These are phyloP conservation scores for Naganishia liquefaciens DNA, from an alignment of 1,284 basidiomycete genomes.

Conservation along the genomic window DNA sequence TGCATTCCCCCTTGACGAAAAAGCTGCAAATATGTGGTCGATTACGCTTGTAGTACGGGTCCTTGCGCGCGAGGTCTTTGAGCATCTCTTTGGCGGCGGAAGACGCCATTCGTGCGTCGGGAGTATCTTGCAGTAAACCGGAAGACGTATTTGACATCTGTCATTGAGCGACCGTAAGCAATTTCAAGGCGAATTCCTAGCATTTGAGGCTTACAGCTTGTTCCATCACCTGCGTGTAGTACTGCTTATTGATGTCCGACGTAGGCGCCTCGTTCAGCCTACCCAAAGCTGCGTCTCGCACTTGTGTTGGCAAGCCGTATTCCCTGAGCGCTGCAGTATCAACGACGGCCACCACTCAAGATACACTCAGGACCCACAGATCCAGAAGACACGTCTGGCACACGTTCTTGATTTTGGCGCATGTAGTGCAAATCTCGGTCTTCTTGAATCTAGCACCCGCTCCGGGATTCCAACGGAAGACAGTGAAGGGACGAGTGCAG, in stretches of 20 bases:
- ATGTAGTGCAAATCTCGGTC: slow-evolving; percentile 97
- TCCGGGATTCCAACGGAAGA: slow-evolving; percentile 98
- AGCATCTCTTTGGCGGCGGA: slow-evolving; percentile 92
- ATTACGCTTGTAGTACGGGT: slow-evolving; percentile 96
- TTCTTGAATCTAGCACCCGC: slow-evolving; percentile 89
- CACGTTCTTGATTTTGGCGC: slow-evolving; percentile 97
- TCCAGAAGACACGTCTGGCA: slow-evolving; percentile 98
- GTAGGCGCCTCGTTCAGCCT: slow-evolving; percentile 84
- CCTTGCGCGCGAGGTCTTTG: slow-evolving; percentile 86
- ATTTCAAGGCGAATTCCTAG: too few relatives aligned
- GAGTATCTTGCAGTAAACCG: slow-evolving; percentile 37
- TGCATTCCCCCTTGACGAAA: slow-evolving; percentile 93
- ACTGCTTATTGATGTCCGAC: slow-evolving; percentile 92
- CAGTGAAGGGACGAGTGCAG: slow-evolving; percentile 92
- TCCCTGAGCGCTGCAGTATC: slow-evolving; percentile 56
- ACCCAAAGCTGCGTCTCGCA: slow-evolving; percentile 91
- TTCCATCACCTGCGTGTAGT: slow-evolving; percentile 96
- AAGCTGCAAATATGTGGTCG: slow-evolving; percentile 92
- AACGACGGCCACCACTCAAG: slow-evolving; percentile 30
- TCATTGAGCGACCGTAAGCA: background rate
- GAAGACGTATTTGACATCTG: slow-evolving; percentile 51
- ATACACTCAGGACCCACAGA: slow-evolving; percentile 54
- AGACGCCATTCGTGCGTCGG: slow-evolving; percentile 66
- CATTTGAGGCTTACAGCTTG: slow-evolving; percentile 14
- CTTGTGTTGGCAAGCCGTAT: slow-evolving; percentile 94